A percentile compares a stretch with the other conserved stretches of the same genome.
phyloP scores from a whole-genome alignment of 192 early-diverging fungal species.

The Podila clonocystis region DNA sequence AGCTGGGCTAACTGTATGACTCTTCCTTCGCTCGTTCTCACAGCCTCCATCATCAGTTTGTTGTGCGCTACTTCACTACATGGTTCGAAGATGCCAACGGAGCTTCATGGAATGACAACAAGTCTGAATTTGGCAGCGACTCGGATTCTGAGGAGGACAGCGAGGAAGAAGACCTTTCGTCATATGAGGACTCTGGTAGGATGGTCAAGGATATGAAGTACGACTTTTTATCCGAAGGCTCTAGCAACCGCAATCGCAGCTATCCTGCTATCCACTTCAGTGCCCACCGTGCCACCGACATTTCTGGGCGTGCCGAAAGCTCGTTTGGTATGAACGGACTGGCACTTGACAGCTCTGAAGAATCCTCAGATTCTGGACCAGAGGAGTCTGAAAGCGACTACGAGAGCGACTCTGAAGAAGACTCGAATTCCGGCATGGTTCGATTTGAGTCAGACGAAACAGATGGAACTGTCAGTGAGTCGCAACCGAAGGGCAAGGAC shows the following conservation, averaged over 20 bases:
- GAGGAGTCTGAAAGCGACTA: constrained; percentile 40
- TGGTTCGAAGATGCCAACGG: constrained; percentile 84
- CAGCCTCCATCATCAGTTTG: constrained; percentile 85
- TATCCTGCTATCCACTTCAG: constrained; percentile 40
- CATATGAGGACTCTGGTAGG: constrained; percentile 11
- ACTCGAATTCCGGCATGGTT: constrained; percentile 34
- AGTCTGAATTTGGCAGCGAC: constrained; percentile 43
- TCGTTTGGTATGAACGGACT: constrained; percentile 50
- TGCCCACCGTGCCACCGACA: constrained; percentile 29
- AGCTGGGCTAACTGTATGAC: too few species aligned
- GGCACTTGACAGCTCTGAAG: constrained; percentile 46
- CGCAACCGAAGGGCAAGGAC: constrained; percentile 1
- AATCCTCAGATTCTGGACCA: constrained; percentile 23
- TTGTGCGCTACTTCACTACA: constrained; percentile 89
- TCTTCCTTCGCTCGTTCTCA: neutral
- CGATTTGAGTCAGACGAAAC: constrained; percentile 51
- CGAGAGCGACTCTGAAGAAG: constrained; percentile 20
- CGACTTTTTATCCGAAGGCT: constrained; percentile 59
- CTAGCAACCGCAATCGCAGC: constrained; percentile 35
- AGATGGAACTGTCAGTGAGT: constrained; percentile 12
- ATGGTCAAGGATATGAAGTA: constrained; percentile 45
- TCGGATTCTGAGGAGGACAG: constrained; percentile 29
- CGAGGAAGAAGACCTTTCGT: constrained; percentile 16
- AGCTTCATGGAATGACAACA: constrained; percentile 18
- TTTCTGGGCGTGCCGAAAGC: constrained; percentile 30